phyloP scores from a whole-genome alignment of 129 eudicot genomes.

The Flaveria robusta region DNA sequence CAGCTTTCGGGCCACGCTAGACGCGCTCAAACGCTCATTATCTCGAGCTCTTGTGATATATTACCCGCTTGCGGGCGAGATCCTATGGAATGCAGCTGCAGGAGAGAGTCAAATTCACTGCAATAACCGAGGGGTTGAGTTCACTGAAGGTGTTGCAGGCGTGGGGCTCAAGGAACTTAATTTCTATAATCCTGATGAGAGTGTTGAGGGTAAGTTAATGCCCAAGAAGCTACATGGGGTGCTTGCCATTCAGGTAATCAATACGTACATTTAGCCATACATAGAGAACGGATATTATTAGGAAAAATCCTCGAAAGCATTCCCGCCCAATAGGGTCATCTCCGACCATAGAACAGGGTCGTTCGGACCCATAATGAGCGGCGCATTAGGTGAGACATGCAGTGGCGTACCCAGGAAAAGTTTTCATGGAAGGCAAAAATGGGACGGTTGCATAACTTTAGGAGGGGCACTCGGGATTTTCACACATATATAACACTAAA shows the following conservation, averaged over 20 bases:
- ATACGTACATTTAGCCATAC: background rate
- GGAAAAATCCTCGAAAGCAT: too few relatives aligned
- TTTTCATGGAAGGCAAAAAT: too few relatives aligned
- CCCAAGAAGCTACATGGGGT: slow-evolving; percentile 43
- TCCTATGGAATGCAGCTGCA: slow-evolving; percentile 31
- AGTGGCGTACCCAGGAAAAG: too few relatives aligned
- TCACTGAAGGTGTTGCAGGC: slow-evolving; percentile 42
- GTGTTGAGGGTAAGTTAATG: slow-evolving; percentile 49
- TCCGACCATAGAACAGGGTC: too few relatives aligned
- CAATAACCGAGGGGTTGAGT: slow-evolving; percentile 54
- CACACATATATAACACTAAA: too few relatives aligned
- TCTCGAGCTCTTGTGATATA: slow-evolving; percentile 40
- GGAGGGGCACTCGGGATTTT: too few relatives aligned
- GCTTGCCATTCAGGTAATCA: slow-evolving; percentile 47
- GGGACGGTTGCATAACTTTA: too few relatives aligned
- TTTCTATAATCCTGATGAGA: slow-evolving; percentile 46
- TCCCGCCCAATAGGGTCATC: too few relatives aligned
- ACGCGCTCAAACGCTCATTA: slow-evolving; percentile 41
- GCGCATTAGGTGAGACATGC: too few relatives aligned
- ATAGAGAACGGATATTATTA: too few relatives aligned
- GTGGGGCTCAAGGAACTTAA: slow-evolving; percentile 40
- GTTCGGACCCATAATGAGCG: too few relatives aligned
- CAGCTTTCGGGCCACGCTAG: slow-evolving; percentile 14
- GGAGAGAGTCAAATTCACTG: slow-evolving; percentile 46
- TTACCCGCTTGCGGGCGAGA: slow-evolving; percentile 44